phyloP scores from a whole-genome alignment of 2,329 filamentous ascomycete genomes.

The Diplodia scrobiculata region DNA sequence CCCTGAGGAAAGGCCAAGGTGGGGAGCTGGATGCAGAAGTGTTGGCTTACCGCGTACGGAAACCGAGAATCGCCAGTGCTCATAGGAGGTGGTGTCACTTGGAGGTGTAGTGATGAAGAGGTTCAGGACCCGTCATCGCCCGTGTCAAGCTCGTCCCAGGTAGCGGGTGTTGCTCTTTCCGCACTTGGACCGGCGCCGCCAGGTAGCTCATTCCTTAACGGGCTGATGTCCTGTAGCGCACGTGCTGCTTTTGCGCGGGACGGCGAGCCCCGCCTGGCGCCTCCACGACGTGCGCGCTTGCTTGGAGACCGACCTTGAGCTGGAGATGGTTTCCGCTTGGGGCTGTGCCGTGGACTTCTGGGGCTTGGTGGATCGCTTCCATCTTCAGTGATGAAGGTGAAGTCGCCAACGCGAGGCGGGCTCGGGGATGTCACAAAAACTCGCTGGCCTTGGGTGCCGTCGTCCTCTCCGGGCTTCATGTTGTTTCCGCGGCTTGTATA shows the following conservation, averaged over 20 bases:
- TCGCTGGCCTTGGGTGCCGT: conserved; percentile 12
- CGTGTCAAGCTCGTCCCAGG: conserved; percentile 14
- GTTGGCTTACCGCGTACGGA: neutral
- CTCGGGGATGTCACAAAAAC: conserved; percentile 5
- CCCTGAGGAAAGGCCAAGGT: neutral
- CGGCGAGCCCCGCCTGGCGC: neutral
- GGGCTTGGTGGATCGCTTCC: conserved; percentile 16
- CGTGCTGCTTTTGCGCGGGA: conserved; percentile 5
- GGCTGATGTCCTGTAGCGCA: conserved; percentile 1
- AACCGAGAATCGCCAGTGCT: neutral
- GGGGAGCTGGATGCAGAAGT: no score
- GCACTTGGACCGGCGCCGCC: conserved; percentile 8
- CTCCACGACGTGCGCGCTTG: conserved; percentile 3
- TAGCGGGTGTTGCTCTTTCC: conserved; percentile 12
- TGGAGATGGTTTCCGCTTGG: neutral
- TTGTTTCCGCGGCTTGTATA: conserved; percentile 14
- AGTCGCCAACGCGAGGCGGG: neutral
- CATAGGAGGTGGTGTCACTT: neutral
- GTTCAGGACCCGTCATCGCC: conserved; percentile 3
- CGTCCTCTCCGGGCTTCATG: conserved; percentile 12
- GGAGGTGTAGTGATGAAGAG: neutral
- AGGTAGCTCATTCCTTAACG: conserved; percentile 21
- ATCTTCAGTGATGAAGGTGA: conserved; percentile 26
- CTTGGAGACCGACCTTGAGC: neutral
- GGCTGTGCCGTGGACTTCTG: conserved; percentile 4